Evolutionary conservation across 2,329 filamentous ascomycete species (phyloP).

Genomic region (Hawksworthiomyces lignivorus): DNA sequence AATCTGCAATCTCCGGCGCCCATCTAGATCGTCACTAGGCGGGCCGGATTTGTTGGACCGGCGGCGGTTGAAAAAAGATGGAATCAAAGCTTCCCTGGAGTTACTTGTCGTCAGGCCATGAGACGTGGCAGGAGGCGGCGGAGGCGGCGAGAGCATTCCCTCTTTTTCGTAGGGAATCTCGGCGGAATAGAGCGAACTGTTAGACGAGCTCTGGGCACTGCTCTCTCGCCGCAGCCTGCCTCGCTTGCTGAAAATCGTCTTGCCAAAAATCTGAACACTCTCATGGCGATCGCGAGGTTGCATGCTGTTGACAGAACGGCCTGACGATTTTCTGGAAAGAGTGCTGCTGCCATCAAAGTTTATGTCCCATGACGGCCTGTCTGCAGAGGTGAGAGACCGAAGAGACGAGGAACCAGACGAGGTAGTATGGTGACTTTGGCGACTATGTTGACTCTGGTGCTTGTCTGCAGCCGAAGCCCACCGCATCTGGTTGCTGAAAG

Average conservation of each 20-base stretch:
- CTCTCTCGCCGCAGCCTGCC: conserved; percentile 44
- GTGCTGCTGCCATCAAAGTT: conserved; percentile 29
- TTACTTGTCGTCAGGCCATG: conserved; percentile 19
- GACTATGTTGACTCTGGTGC: conserved; percentile 22
- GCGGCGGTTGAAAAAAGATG: conserved; percentile 44
- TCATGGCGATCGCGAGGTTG: conserved; percentile 48
- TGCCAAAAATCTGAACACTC: conserved; percentile 52
- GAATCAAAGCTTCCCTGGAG: conserved; percentile 35
- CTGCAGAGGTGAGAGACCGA: conserved; percentile 35
- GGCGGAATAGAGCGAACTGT: conserved; percentile 40
- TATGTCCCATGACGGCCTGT: conserved; percentile 43
- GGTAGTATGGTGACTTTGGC: conserved; percentile 30
- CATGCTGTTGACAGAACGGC: conserved; percentile 45
- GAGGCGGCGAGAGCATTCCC: conserved; percentile 9
- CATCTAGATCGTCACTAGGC: conserved; percentile 19
- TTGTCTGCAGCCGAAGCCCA: conserved; percentile 41
- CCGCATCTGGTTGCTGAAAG: conserved; percentile 52
- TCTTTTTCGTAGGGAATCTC: conserved; percentile 31
- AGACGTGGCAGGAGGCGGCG: conserved; percentile 19
- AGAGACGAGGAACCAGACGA: conserved; percentile 51
- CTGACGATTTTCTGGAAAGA: conserved; percentile 49
- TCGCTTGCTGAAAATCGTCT: conserved; percentile 50
- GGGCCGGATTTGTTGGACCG: conserved; percentile 29
- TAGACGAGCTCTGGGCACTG: conserved; percentile 38
- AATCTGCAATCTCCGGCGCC: conserved; percentile 42